Evolutionary conservation across 129 eudicot species (phyloP).

Genomic region (Artemisia tridentata): DNA sequence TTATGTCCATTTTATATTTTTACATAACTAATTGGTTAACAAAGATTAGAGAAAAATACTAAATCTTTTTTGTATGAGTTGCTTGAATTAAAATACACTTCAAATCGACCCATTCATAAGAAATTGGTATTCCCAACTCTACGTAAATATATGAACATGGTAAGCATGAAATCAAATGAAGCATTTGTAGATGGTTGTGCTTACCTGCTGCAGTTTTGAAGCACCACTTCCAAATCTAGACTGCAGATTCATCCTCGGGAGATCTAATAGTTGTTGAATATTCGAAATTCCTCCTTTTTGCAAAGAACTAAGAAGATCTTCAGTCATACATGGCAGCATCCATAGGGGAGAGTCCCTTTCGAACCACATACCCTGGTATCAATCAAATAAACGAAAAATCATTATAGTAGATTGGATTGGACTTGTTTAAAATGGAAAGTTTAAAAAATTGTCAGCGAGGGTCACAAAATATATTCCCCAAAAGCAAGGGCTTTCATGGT

Average conservation of each 20-base stretch:
- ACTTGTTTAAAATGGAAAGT: neutral
- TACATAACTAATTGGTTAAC: neutral
- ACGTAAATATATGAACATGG: neutral
- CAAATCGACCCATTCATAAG: no score
- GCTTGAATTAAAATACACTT: no score
- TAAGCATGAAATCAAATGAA: slow-evolving; percentile 3
- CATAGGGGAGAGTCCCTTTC: slow-evolving; percentile 70
- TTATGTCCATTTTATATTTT: no score
- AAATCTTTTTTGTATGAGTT: no score
- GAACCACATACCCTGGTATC: slow-evolving; percentile 78
- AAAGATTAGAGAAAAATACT: neutral
- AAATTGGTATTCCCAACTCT: neutral
- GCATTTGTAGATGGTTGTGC: neutral
- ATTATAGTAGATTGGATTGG: neutral
- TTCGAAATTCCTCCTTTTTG: slow-evolving; percentile 52
- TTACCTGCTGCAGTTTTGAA: slow-evolving; percentile 70
- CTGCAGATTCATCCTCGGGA: slow-evolving; percentile 52
- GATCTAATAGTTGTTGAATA: slow-evolving; percentile 65
- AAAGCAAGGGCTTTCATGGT: neutral
- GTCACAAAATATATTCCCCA: neutral
- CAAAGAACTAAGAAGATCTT: slow-evolving; percentile 49
- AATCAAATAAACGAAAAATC: neutral
- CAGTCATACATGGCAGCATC: slow-evolving; percentile 94
- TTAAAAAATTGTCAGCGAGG: no score
- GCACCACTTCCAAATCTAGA: slow-evolving; percentile 49